Base-by-base conservation (phyloP, 2,329 filamentous ascomycete species). In the Trichoderma guizhouense region DNA sequence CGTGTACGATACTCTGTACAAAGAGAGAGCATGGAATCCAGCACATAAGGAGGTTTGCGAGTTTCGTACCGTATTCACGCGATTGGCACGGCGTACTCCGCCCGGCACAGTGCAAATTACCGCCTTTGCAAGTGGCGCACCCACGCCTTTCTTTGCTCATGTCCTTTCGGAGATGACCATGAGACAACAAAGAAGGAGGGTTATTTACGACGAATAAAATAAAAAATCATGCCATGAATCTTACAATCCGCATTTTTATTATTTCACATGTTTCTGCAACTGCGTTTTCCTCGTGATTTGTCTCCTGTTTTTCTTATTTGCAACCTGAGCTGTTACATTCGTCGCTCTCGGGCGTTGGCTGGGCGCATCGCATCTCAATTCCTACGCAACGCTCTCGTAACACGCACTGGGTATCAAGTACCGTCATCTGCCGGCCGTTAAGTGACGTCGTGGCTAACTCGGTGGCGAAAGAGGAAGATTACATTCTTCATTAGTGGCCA, bases 401-500 rank as follows among this genome's bases (percentile, higher is more conserved):
- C 57, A 21, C 26, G 26, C 57, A 53, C 47, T 53, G 47, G 47
- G 47, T 24, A 24, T 53, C 18, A 34, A 53, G 66, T 69, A 69
- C 66, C 36, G 39, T 47, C 57, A 62, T 69, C 57, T 69, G 57
- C 66, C 39, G 66, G 66, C n/a, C 39, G 36, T 28, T 24, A 30
- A 14, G 53, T 71, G 69, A 71, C 69, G 69, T 67, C 12, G 69
- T 67, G 63, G 62, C 69, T 71, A 61, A 60, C 12, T 67, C 32
- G 62, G 69, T 71, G 69, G 69, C 69, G 21, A 71, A 43, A 43
- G 61, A 21, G 67, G n/a, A 32, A 58, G 34, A 47, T 63, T 70
- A 18, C 30, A n/a, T 34, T 34, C 57, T 32, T n/a, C 34, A 26
- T 14, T 53, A 15, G 55, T 28, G 43, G 67, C n/a, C 28, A 62